These are phyloP conservation scores for Umbellularia californica DNA, from an alignment of 164 flowering plant species.

Conservation along the genomic window DNA sequence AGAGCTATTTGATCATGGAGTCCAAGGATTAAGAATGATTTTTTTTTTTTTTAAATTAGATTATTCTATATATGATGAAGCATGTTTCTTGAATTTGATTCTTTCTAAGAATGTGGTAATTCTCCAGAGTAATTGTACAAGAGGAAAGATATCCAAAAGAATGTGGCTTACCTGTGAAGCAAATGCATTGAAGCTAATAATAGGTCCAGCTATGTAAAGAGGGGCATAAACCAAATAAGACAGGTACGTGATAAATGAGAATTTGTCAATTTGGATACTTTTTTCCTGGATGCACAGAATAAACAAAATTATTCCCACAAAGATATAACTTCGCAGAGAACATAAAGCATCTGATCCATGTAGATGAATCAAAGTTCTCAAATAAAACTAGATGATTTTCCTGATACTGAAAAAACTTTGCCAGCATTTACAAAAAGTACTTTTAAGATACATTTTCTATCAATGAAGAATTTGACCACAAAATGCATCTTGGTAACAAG, in stretches of 20 bases:
- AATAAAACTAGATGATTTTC: neutral
- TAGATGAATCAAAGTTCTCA: neutral
- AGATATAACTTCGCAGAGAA: neutral
- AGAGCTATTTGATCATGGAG: too few species aligned
- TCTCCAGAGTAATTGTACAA: neutral
- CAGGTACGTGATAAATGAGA: slow-evolving; percentile 56
- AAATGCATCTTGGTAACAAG: too few species aligned
- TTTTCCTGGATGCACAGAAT: slow-evolving; percentile 53
- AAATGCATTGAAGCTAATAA: slow-evolving; percentile 87
- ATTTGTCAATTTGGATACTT: slow-evolving; percentile 41
- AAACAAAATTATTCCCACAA: slow-evolving; percentile 7
- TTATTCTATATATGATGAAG: neutral
- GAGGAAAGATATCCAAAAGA: neutral
- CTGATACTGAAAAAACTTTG: neutral
- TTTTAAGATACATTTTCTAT: too few species aligned
- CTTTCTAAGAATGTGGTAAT: neutral
- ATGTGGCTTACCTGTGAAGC: slow-evolving; percentile 72
- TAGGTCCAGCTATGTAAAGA: slow-evolving; percentile 93
- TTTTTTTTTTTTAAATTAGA: too few species aligned
- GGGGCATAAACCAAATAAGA: slow-evolving; percentile 93
- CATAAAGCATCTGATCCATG: neutral
- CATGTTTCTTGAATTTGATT: neutral
- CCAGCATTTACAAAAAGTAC: too few species aligned
- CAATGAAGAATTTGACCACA: too few species aligned
- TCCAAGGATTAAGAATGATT: too few species aligned